phyloP scores from a whole-genome alignment of 257 asterid species.

The Penstemon eatonii region DNA sequence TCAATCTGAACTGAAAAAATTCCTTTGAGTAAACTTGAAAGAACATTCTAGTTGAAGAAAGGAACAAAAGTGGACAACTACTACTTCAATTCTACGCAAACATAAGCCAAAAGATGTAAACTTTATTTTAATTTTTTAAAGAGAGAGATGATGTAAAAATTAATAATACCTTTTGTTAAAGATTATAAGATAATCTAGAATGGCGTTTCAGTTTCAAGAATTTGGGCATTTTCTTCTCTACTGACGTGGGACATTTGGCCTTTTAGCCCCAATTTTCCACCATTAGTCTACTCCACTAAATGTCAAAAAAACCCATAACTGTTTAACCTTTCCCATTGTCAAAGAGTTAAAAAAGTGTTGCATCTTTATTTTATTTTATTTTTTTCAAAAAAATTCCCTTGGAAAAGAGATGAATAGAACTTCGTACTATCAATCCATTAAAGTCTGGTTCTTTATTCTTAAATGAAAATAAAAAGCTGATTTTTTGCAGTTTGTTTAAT shows the following conservation, averaged over 20 bases:
- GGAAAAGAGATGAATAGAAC: no score
- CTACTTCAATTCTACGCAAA: constrained; percentile 51
- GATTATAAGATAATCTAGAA: constrained; percentile 22
- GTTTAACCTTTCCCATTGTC: constrained; percentile 39
- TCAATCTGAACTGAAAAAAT: constrained; percentile 22
- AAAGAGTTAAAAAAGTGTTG: constrained; percentile 24
- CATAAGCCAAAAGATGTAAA: constrained; percentile 36
- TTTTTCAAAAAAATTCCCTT: no score
- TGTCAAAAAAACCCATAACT: constrained; percentile 46
- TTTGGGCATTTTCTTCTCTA: constrained; percentile 35
- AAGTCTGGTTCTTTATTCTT: no score
- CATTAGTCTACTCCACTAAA: constrained; percentile 36
- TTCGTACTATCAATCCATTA: no score
- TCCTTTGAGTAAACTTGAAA: constrained; percentile 30
- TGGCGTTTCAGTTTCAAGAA: constrained; percentile 35
- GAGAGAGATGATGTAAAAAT: constrained; percentile 33
- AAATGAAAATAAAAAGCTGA: no score
- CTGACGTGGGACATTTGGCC: constrained; percentile 38
- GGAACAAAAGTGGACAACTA: constrained; percentile 26
- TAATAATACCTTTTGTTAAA: constrained; percentile 23
- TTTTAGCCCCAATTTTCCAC: constrained; percentile 33
- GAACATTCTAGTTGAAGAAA: constrained; percentile 46
- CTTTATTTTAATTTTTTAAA: constrained; percentile 13
- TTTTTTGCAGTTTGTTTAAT: no score
- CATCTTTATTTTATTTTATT: no score